phyloP scores from a whole-genome alignment of 495 filamentous ascomycete genomes.

The Sordaria brevicollis region DNA sequence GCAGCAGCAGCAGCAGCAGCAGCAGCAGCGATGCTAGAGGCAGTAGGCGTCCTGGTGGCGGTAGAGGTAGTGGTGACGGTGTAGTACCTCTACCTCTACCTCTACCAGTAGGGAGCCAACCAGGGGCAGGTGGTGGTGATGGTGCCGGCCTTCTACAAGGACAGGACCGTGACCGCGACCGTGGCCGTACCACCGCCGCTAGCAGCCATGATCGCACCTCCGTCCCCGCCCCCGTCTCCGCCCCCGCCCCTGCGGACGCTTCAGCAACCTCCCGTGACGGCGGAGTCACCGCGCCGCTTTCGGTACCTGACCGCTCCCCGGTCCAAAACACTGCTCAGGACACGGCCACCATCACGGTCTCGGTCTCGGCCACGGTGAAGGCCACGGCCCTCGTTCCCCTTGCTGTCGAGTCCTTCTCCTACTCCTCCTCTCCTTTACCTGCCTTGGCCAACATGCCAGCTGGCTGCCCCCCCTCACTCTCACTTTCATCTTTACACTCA shows the following conservation, averaged over 20 bases:
- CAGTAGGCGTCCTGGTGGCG: no score
- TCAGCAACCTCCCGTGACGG: neutral
- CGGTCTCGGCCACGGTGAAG: neutral
- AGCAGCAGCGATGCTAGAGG: no score
- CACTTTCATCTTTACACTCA: conserved; percentile 62
- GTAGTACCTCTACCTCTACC: no score
- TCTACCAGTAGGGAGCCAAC: neutral
- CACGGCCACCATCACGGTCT: neutral
- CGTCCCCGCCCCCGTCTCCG: neutral
- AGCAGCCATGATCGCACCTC: neutral
- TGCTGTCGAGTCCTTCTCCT: neutral
- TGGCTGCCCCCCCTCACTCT: conserved; percentile 1
- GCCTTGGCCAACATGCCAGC: neutral
- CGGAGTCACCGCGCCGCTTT: neutral
- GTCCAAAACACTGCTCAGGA: neutral
- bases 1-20: no score
- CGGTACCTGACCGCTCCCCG: neutral
- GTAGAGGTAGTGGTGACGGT: neutral
- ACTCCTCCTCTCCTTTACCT: no score
- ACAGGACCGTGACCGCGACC: neutral
- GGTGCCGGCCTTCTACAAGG: neutral
- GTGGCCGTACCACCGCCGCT: no score
- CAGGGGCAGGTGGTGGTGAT: no score
- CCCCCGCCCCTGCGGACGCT: neutral
- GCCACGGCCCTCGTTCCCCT: neutral